A percentile compares a stretch with the other conserved stretches of the same genome.
phyloP scores from a whole-genome alignment of 2,329 filamentous ascomycete species.

The Davidsoniella virescens region DNA sequence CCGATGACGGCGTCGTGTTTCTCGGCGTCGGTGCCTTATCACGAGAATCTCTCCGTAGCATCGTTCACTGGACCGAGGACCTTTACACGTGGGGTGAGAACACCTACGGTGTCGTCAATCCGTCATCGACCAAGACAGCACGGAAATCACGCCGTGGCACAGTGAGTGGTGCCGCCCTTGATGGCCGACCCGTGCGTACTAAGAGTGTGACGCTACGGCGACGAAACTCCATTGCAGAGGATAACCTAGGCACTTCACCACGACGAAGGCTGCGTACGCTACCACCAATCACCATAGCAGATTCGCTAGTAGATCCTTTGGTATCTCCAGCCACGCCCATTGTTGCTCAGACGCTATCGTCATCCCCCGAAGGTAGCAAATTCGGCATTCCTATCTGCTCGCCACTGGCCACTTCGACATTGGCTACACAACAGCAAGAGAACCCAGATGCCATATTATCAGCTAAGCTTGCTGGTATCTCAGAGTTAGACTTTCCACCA shows the following conservation, averaged over 20 bases:
- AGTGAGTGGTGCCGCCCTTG: conserved; percentile 1
- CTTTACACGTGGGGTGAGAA: conserved; percentile 70
- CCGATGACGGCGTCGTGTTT: conserved; percentile 75
- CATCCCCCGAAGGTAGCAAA: too few species aligned
- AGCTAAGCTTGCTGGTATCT: too few species aligned
- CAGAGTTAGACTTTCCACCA: too few species aligned
- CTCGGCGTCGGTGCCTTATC: conserved; percentile 62
- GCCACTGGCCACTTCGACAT: too few species aligned
- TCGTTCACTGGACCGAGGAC: conserved; percentile 78
- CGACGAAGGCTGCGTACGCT: conserved; percentile 7
- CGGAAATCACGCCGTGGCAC: conserved; percentile 10
- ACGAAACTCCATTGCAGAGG: conserved; percentile 5
- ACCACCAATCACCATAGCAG: conserved; percentile 4
- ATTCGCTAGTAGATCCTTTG: conserved; percentile 12
- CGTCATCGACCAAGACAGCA: conserved; percentile 5
- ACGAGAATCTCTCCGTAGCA: conserved; percentile 49
- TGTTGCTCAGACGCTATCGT: too few species aligned
- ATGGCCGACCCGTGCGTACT: background rate
- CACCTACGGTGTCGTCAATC: conserved; percentile 67
- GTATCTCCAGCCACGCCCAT: background rate
- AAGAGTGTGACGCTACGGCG: conserved; percentile 3
- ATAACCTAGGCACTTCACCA: conserved; percentile 3
- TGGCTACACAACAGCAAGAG: too few species aligned
- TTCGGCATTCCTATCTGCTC: too few species aligned
- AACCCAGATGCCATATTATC: too few species aligned